phyloP scores from a whole-genome alignment of 371 early-diverging fungal species.

The Lichtheimia hyalospora region DNA sequence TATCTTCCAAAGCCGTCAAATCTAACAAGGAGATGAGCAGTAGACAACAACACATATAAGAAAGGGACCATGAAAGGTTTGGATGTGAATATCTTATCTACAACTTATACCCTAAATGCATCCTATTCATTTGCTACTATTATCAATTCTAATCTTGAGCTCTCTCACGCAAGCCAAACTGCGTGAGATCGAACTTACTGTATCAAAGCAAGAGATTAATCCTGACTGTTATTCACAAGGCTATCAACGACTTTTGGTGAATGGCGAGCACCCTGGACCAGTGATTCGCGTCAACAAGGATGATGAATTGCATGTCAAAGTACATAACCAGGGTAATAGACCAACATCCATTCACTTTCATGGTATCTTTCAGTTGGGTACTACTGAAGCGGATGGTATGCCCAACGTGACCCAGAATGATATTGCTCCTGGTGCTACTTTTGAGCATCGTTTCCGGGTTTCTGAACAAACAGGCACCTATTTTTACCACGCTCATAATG shows the following conservation, averaged over 20 bases:
- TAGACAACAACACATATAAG: too few relatives aligned
- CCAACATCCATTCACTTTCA: slow-evolving; percentile 36
- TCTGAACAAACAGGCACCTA: slow-evolving; percentile 42
- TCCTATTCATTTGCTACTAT: not conserved
- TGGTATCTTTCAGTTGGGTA: slow-evolving; percentile 41
- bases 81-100: too few relatives aligned
- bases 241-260: slow-evolving; percentile 20
- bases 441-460: slow-evolving; percentile 30
- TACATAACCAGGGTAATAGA: slow-evolving; percentile 26
- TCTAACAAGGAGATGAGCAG: too few relatives aligned
- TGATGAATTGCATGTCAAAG: slow-evolving; percentile 31
- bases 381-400: slow-evolving; percentile 41
- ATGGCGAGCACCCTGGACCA: slow-evolving; percentile 47
- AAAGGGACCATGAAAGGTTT: too few relatives aligned
- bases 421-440: slow-evolving; percentile 29
- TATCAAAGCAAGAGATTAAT: slow-evolving; percentile 8
- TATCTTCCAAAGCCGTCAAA: too few relatives aligned
- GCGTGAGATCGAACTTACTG: not conserved
- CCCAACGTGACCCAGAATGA: slow-evolving; percentile 42
- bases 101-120: not conserved
- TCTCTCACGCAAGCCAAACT: not conserved
- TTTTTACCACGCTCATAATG: slow-evolving; percentile 49
- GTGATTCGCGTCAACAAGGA: slow-evolving; percentile 29
- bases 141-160: too few relatives aligned
- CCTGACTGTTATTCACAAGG: slow-evolving; percentile 29